Percentiles rank a stretch among this genome's conserved stretches.
Evolutionary conservation across 352 stramenopile genomes (phyloP).

Genomic region (Hyphochytrium catenoides): DNA sequence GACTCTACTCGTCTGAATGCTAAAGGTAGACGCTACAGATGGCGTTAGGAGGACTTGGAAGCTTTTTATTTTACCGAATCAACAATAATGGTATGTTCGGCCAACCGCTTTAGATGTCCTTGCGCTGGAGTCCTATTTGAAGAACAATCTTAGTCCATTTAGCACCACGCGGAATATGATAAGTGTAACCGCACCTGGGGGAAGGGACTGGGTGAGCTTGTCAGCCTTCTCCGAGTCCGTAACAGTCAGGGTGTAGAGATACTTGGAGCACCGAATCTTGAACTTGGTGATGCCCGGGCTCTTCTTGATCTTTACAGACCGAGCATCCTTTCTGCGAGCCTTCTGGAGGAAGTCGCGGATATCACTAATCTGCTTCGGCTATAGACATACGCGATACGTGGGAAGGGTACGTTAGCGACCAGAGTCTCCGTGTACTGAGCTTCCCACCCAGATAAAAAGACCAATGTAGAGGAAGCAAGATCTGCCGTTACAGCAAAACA

Average conservation of each 20-base stretch:
- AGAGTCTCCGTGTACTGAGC: too few relatives aligned
- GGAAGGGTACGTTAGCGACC: too few relatives aligned
- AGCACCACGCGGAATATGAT: background rate
- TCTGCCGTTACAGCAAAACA: too few relatives aligned
- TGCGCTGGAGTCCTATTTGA: constrained; percentile 51
- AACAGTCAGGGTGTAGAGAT: constrained; percentile 97
- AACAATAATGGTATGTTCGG: too few relatives aligned
- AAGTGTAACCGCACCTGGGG: constrained; percentile 43
- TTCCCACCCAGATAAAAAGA: too few relatives aligned
- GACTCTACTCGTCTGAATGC: too few relatives aligned
- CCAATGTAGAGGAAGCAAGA: too few relatives aligned
- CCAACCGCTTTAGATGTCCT: constrained; percentile 71
- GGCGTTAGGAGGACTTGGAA: too few relatives aligned
- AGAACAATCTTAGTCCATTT: background rate
- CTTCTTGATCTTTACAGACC: constrained; percentile 99
- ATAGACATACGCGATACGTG: constrained; percentile 6
- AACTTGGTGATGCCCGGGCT: constrained; percentile 92
- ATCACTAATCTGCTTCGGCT: constrained; percentile 97
- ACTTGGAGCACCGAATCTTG: constrained; percentile 98
- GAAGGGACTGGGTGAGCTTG: constrained; percentile 97
- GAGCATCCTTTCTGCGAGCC: constrained; percentile 87
- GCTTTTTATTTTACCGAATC: too few relatives aligned
- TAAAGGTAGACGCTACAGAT: too few relatives aligned
- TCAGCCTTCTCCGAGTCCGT: constrained; percentile 96
- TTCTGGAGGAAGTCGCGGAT: constrained; percentile 98